Percentiles rank a stretch among this genome's conserved stretches.
phyloP scores from a whole-genome alignment of 169 alveolate genomes.

The Eimeria maxima region DNA sequence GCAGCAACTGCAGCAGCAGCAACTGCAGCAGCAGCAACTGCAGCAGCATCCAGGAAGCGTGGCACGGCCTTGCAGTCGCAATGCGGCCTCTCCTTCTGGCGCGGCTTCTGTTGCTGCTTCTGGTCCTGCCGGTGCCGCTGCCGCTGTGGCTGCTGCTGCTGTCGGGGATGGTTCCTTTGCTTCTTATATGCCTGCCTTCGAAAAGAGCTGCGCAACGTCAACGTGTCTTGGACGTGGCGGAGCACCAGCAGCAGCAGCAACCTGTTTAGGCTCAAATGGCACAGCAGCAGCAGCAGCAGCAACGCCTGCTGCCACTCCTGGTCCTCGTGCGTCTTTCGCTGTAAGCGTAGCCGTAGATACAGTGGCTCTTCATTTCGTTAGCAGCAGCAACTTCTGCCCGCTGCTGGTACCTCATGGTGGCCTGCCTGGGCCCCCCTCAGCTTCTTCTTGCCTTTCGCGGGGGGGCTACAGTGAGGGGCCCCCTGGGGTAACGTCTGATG shows the following conservation, averaged over 20 bases:
- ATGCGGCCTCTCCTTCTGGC: too few relatives aligned
- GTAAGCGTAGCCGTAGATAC: conserved; percentile 32
- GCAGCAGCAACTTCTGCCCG: conserved; percentile 47
- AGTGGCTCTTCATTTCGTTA: conserved; percentile 36
- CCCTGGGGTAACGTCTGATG: background rate
- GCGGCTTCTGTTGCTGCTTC: background rate
- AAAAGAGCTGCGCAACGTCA: conserved; percentile 23
- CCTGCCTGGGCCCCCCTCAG: conserved; percentile 25
- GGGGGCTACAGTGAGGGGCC: background rate
- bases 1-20: conserved; percentile 19
- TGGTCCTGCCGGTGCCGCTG: conserved; percentile 12
- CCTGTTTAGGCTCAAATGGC: too few relatives aligned
- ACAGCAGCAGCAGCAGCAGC: conserved; percentile 14
- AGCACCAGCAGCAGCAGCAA: conserved; percentile 23
- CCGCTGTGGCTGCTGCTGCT: conserved; percentile 12
- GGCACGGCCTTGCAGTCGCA: background rate
- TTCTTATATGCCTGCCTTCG: background rate
- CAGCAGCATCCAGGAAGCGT: background rate
- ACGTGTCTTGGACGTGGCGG: background rate
- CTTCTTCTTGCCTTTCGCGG: background rate
- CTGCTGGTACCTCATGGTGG: conserved; percentile 44
- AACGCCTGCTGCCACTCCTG: conserved; percentile 9
- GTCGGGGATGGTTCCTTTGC: background rate
- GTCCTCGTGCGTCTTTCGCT: conserved; percentile 52
- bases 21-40: conserved; percentile 8